Evolutionary conservation across 2,329 filamentous ascomycete species (phyloP).

Genomic region (Gnomoniopsis sp.): DNA sequence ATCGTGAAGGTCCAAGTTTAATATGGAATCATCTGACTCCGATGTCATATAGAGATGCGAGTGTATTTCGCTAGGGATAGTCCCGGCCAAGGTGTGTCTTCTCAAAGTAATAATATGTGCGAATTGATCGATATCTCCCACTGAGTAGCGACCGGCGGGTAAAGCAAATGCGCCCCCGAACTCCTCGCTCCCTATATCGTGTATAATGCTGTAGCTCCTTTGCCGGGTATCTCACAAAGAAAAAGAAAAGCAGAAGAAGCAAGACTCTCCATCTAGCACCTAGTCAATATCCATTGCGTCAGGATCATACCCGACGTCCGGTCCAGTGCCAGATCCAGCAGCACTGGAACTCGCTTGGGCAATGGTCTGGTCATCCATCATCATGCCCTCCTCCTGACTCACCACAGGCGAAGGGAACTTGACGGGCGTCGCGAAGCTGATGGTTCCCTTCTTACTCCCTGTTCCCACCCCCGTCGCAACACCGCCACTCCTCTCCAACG

Average conservation of each 20-base stretch:
- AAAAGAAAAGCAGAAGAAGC: background rate
- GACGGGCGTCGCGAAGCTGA: constrained; percentile 16
- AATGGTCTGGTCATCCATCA: background rate
- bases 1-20: too few species aligned
- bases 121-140: background rate
- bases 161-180: background rate
- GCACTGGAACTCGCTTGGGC: background rate
- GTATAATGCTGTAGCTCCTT: constrained; percentile 15
- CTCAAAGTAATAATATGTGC: background rate
- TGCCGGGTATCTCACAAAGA: constrained; percentile 19
- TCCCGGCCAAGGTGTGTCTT: too few species aligned
- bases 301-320: constrained; percentile 38
- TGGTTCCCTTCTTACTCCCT: background rate
- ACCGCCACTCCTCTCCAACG: constrained; percentile 31
- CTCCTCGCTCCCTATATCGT: constrained; percentile 8
- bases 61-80: too few species aligned
- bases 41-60: too few species aligned
- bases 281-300: constrained; percentile 68
- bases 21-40: too few species aligned
- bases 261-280: background rate
- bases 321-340: too few species aligned
- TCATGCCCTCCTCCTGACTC: background rate
- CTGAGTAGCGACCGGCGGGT: too few species aligned
- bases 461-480: background rate
- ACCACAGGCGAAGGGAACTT: background rate